phyloP scores from a whole-genome alignment of 768 basidiomycete genomes.

The Hemileccinum rubropunctum region DNA sequence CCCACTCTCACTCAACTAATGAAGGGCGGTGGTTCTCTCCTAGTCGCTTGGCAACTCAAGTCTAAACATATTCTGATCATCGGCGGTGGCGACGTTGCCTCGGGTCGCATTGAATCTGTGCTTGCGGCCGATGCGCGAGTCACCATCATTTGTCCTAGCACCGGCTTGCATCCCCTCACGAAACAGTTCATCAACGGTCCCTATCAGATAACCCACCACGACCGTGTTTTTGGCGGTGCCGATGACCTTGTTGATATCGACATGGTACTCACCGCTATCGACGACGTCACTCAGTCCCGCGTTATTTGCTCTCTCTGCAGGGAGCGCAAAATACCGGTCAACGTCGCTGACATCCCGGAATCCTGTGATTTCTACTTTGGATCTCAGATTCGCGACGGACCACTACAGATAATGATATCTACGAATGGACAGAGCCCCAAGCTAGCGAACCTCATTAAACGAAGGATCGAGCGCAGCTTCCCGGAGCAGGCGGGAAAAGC shows the following conservation, averaged over 20 bases:
- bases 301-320: constrained; percentile 72
- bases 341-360: constrained; percentile 94
- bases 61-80: constrained; percentile 83
- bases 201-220: constrained; percentile 59
- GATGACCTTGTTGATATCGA: constrained; percentile 69
- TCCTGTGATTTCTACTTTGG: constrained; percentile 99
- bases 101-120: constrained; percentile 82
- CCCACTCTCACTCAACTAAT: background rate
- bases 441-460: constrained; percentile 80
- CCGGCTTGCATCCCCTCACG: constrained; percentile 63
- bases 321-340: constrained; percentile 74
- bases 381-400: constrained; percentile 84
- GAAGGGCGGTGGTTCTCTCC: constrained; percentile 65
- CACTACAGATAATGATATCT: constrained; percentile 93
- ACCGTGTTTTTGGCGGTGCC: constrained; percentile 62
- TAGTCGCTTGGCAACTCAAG: constrained; percentile 92
- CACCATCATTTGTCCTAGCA: constrained; percentile 69
- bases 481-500: constrained; percentile 73
- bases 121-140: constrained; percentile 78
- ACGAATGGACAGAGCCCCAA: constrained; percentile 93
- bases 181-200: constrained; percentile 46
- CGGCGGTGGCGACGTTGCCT: constrained; percentile 92
- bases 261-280: constrained; percentile 93
- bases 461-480: constrained; percentile 62
- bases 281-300: constrained; percentile 70